A percentile compares a stretch with the other conserved stretches of the same genome.
phyloP scores from a whole-genome alignment of 2,329 filamentous ascomycete genomes.

The Ilyonectria mors-panacis region DNA sequence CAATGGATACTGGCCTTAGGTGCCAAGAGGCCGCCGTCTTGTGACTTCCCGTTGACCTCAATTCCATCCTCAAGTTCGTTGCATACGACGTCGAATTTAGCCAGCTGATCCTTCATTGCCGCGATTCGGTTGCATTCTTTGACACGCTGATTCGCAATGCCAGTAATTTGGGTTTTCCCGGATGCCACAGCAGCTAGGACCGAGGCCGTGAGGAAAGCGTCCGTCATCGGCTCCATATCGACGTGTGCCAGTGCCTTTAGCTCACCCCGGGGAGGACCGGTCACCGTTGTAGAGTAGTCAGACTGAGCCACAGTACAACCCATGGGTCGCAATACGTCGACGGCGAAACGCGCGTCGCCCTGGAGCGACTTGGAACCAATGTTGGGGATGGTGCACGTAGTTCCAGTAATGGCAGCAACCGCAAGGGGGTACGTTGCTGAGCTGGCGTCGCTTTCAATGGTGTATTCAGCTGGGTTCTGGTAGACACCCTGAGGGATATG shows the following conservation, averaged over 20 bases:
- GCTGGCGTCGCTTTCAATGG: constrained; percentile 96
- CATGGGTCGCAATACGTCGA: constrained; percentile 93
- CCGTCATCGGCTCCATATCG: constrained; percentile 99
- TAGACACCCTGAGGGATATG: constrained; percentile 91
- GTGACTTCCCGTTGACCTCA: constrained; percentile 72
- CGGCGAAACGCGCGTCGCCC: constrained; percentile 93
- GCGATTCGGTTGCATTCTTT: constrained; percentile 98
- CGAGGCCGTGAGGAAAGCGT: constrained; percentile 96
- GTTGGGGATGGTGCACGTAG: constrained; percentile 95
- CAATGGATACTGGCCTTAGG: constrained; percentile 83
- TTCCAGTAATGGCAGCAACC: constrained; percentile 94
- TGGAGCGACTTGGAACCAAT: constrained; percentile 94
- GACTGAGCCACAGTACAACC: constrained; percentile 92
- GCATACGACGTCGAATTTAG: constrained; percentile 91
- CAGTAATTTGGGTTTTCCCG: constrained; percentile 87
- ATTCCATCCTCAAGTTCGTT: constrained; percentile 96
- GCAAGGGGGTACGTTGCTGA: constrained; percentile 97
- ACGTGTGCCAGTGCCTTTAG: constrained; percentile 85
- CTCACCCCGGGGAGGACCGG: constrained; percentile 82
- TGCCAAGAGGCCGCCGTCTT: constrained; percentile 62
- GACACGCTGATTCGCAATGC: constrained; percentile 97
- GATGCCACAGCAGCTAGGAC: constrained; percentile 91
- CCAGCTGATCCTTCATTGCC: constrained; percentile 95
- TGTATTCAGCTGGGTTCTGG: constrained; percentile 86
- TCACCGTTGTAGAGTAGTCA: constrained; percentile 89